Evolutionary conservation across 176 grass and related monocot species (phyloP), one percentile per base, ranked within the genome.

Genomic region (Zoysia japonica): DNA sequence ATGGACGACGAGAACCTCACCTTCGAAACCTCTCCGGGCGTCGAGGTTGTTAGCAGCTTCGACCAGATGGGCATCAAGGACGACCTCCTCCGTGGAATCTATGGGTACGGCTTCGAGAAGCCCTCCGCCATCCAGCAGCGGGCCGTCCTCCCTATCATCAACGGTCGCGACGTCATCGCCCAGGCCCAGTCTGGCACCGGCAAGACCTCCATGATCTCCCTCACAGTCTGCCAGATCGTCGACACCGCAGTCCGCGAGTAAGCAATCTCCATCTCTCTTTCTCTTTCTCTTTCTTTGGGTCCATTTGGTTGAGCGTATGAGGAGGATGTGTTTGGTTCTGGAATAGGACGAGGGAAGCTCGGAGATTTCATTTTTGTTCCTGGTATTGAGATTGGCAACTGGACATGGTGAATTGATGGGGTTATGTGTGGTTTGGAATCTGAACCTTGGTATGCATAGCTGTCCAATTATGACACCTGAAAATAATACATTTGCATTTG

Each of bases 121-220:
- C 96, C 96, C 46, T 95, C 96, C 1, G 92, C 96, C 39, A 99
- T 99, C 90, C 92, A 95, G 88, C 92, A 99, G 92, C 76, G 92
- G 28, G 92, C 92, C 57, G 86, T 99, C 13, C 83, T 99, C 75
- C 96, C 92, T 38, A 99, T 99, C 74, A 91, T 94, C 76, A 67
- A 56, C 3, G 92, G 92, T 10, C 89, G 92, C 78, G 95, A 98
- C 88, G 95, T 97, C 67, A 97, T 97, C 66, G 91, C 94, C 5
- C 91, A 97, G 87, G 94, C 94, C 40, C 94, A 97, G 83, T 97
- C 95, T 11, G 89, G 92, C 1, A 97, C 95, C 35, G 95, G 92
- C 48, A 97, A 97, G 81, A 92, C 95, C n/a, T 97, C 95, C 71
- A 90, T 94, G 95, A 94, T 97, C 66, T 88, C 89, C 14, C 92